Conservation (phyloP, 768 basidiomycete genomes). For the Tulasnella calospora region DNA sequence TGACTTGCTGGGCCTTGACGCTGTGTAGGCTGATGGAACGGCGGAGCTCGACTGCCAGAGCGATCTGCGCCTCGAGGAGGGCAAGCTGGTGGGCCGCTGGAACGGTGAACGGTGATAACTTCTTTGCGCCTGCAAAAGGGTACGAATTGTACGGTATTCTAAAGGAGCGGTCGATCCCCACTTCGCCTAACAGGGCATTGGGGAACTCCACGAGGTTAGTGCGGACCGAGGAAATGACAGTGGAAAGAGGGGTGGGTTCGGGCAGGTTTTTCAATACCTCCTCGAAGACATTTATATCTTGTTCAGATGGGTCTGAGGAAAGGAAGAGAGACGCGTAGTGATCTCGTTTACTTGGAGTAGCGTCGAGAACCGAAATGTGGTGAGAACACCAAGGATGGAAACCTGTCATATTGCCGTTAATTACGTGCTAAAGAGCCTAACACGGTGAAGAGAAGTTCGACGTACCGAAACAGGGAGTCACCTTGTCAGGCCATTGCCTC, state of each 20-base stretch:
- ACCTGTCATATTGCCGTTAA: slow-evolving; percentile 44
- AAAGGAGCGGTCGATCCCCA: slow-evolving; percentile 80
- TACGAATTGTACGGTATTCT: slow-evolving; percentile 61
- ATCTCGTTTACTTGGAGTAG: slow-evolving; percentile 49
- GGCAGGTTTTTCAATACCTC: slow-evolving; percentile 63
- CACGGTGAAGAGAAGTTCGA: slow-evolving; percentile 26
- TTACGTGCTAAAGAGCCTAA: background rate
- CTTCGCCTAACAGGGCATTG: slow-evolving; percentile 82
- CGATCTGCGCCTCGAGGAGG: slow-evolving; percentile 78
- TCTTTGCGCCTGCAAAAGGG: slow-evolving; percentile 40
- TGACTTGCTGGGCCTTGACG: slow-evolving; percentile 68
- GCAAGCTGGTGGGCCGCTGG: slow-evolving; percentile 75
- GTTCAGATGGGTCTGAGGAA: slow-evolving; percentile 31
- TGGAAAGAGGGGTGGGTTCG: slow-evolving; percentile 57
- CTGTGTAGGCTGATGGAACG: slow-evolving; percentile 84
- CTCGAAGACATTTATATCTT: slow-evolving; percentile 44
- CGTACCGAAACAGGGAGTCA: slow-evolving; percentile 82
- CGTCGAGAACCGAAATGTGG: slow-evolving; percentile 52
- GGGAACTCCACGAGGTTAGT: slow-evolving; percentile 57
- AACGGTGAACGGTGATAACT: slow-evolving; percentile 70
- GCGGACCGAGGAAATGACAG: slow-evolving; percentile 59
- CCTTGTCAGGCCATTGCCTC: slow-evolving; percentile 52
- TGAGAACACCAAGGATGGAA: slow-evolving; percentile 95
- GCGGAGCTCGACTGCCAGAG: slow-evolving; percentile 71
- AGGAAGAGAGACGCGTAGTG: slow-evolving; percentile 77